phyloP scores from a whole-genome alignment of 2,329 filamentous ascomycete genomes.

The Aspergillus floridensis region DNA sequence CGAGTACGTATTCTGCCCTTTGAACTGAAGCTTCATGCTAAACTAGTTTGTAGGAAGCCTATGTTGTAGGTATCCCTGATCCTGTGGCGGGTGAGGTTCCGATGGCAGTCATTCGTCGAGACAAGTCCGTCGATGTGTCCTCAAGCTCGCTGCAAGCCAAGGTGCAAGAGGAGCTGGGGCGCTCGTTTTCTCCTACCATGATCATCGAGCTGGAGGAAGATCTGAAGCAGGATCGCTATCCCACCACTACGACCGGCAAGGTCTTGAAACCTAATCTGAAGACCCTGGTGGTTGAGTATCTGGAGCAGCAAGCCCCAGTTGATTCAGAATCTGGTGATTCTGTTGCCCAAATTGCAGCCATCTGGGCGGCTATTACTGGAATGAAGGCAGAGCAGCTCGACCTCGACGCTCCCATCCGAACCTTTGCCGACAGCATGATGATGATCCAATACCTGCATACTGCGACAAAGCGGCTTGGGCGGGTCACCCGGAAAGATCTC shows the following conservation, averaged over 20 bases:
- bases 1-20: not conserved
- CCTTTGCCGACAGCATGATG: conserved; percentile 7
- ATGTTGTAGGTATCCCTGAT: conserved; percentile 7
- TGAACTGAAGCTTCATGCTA: not conserved
- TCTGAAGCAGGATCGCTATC: not conserved
- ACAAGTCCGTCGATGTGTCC: not conserved
- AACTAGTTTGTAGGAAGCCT: not conserved
- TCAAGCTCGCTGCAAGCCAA: not conserved
- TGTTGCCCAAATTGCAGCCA: not conserved
- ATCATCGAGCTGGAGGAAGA: conserved; percentile 3
- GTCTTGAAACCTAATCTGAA: not conserved
- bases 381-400: not conserved
- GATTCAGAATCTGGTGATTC: not conserved
- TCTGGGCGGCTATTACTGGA: conserved; percentile 5
- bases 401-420: not conserved
- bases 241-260: conserved; percentile 3
- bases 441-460: conserved; percentile 5
- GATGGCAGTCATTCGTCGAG: not conserved
- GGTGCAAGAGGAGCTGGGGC: not conserved
- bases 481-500: conserved; percentile 1
- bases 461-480: not conserved
- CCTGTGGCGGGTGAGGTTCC: conserved; percentile 5
- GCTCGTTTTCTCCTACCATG: not conserved
- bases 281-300: conserved; percentile 1
- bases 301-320: not conserved